Conservation (phyloP, 2,329 filamentous ascomycete genomes). For the Sclerotinia sclerotiorum region DNA sequence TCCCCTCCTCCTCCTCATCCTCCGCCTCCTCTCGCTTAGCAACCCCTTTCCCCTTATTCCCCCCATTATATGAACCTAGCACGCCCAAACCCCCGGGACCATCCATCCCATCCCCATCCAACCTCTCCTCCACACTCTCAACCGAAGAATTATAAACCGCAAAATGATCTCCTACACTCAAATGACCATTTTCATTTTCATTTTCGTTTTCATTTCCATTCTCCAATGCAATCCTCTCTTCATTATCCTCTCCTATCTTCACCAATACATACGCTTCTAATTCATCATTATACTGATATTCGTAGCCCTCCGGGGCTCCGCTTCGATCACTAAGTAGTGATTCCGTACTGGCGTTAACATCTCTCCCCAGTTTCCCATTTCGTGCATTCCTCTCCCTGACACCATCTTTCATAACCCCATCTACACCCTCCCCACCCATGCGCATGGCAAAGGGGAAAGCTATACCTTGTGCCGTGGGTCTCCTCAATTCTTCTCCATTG, state of each 20-base stretch:
- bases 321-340: constrained; percentile 9
- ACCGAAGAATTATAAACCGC: not conserved
- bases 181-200: not conserved
- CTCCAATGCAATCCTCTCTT: no score
- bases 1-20: no score
- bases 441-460: constrained; percentile 10
- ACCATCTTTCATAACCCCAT: constrained; percentile 9
- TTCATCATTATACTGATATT: not conserved
- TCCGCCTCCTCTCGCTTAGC: not conserved
- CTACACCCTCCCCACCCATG: constrained; percentile 6
- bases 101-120: not conserved
- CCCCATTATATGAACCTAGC: not conserved
- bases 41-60: not conserved
- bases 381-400: constrained; percentile 10
- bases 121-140: not conserved
- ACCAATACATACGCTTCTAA: not conserved
- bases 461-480: constrained; percentile 6
- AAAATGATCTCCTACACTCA: no score
- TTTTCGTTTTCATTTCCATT: not conserved
- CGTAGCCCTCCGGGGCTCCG: not conserved
- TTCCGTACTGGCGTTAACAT: not conserved
- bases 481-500: constrained; percentile 11
- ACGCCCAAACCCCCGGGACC: not conserved
- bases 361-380: not conserved
- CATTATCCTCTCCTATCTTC: not conserved